Evolutionary conservation across 139 green algal genomes (phyloP).

Genomic region (Tetradesmus lagerheimii): DNA sequence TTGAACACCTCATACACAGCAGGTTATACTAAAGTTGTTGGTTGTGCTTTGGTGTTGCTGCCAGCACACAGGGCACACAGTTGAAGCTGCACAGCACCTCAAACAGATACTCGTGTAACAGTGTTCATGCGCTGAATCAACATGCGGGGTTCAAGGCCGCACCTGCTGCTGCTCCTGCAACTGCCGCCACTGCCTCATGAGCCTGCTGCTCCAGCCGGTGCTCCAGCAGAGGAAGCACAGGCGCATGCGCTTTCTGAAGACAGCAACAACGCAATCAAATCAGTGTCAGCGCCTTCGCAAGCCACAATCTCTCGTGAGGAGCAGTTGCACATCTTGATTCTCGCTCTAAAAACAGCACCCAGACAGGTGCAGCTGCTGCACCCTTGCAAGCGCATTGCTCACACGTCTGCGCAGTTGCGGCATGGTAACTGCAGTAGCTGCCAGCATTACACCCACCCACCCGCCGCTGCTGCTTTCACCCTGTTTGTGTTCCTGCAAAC

Average conservation of each 20-base stretch:
- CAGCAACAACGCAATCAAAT: neutral
- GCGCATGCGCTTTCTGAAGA: constrained; percentile 35
- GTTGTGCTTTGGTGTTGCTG: too few relatives aligned
- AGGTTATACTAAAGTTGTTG: too few relatives aligned
- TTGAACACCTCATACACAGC: too few relatives aligned
- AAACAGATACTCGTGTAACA: too few relatives aligned
- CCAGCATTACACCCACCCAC: neutral
- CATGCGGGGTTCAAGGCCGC: neutral
- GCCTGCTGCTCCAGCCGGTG: constrained; percentile 3
- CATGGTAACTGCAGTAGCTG: too few relatives aligned
- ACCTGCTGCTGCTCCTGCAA: constrained; percentile 20
- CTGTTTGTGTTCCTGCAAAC: neutral
- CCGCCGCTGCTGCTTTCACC: neutral
- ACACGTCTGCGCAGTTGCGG: too few relatives aligned
- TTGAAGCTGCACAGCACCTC: neutral
- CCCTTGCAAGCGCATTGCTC: too few relatives aligned
- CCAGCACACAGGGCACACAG: too few relatives aligned
- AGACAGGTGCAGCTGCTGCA: too few relatives aligned
- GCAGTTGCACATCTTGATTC: too few relatives aligned
- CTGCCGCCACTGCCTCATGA: neutral
- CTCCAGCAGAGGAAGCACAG: constrained; percentile 6
- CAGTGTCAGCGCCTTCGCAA: neutral
- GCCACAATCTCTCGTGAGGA: too few relatives aligned
- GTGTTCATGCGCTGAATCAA: neutral
- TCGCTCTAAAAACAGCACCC: too few relatives aligned